Evolutionary conservation across 2,329 filamentous ascomycete genomes (phyloP).

Genomic region (Tolypocladium sp.): DNA sequence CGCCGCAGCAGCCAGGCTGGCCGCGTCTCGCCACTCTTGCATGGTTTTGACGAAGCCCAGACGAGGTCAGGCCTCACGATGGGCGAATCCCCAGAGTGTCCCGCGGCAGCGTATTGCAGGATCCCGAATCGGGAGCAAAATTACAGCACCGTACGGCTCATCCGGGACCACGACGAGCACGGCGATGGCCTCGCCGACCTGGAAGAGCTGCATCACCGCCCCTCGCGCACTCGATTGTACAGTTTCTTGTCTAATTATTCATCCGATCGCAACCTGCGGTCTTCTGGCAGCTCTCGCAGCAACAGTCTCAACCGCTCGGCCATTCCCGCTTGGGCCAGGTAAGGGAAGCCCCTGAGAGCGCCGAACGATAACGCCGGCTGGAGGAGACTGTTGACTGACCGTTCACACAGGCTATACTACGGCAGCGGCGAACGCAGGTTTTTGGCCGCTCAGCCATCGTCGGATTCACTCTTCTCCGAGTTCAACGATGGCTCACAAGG

Average conservation of each 20-base stretch:
- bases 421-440: conserved; percentile 52
- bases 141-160: conserved; percentile 29
- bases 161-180: conserved; percentile 53
- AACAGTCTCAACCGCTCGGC: conserved; percentile 34
- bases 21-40: conserved; percentile 48
- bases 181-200: conserved; percentile 56
- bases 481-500: conserved; percentile 36
- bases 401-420: conserved; percentile 52
- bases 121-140: conserved; percentile 21
- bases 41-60: conserved; percentile 29
- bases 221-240: conserved; percentile 45
- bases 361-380: not conserved
- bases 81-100: conserved; percentile 14
- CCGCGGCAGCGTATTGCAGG: conserved; percentile 33
- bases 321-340: conserved; percentile 48
- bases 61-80: conserved; percentile 19
- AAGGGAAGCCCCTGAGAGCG: conserved; percentile 7
- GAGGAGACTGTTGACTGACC: not conserved
- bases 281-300: conserved; percentile 37
- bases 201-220: conserved; percentile 39
- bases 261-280: conserved; percentile 44
- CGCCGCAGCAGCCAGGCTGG: conserved; percentile 45
- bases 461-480: conserved; percentile 37
- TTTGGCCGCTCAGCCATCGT: conserved; percentile 34
- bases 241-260: conserved; percentile 38